phyloP scores from a whole-genome alignment of 345 rosid genomes.

The Iberis pinnata region DNA sequence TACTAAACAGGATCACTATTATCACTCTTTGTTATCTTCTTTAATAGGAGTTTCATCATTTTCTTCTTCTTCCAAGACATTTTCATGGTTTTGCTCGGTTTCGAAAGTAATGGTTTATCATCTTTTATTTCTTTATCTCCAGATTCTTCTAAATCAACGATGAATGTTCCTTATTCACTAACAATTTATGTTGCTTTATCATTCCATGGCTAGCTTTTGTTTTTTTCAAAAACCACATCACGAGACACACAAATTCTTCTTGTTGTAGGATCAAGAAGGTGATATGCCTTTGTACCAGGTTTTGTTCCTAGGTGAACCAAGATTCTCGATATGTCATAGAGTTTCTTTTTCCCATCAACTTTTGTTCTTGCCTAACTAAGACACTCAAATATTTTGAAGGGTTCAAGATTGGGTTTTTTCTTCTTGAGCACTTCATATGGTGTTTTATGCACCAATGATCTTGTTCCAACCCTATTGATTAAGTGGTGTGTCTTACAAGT shows the following conservation, averaged over 20 bases:
- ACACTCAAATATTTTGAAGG: background rate
- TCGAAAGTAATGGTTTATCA: background rate
- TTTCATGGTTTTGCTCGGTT: no score
- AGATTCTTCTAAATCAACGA: background rate
- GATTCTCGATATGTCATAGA: background rate
- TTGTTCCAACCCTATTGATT: no score
- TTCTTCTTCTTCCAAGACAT: background rate
- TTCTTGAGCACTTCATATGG: no score
- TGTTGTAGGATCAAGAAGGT: background rate
- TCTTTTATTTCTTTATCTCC: background rate
- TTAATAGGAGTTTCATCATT: background rate
- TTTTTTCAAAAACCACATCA: background rate
- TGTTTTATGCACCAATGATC: no score
- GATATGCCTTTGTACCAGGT: no score
- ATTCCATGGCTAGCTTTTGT: background rate
- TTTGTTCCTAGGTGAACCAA: no score
- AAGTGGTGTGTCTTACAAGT: no score
- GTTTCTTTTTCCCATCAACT: background rate
- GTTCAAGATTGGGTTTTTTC: no score
- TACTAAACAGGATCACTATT: background rate
- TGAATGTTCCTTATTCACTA: background rate
- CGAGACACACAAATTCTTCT: background rate
- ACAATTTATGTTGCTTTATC: background rate
- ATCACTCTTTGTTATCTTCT: background rate
- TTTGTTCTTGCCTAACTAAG: background rate